phyloP scores from a whole-genome alignment of 1,139 yeast species.

The Suhomyces chickasaworum region DNA sequence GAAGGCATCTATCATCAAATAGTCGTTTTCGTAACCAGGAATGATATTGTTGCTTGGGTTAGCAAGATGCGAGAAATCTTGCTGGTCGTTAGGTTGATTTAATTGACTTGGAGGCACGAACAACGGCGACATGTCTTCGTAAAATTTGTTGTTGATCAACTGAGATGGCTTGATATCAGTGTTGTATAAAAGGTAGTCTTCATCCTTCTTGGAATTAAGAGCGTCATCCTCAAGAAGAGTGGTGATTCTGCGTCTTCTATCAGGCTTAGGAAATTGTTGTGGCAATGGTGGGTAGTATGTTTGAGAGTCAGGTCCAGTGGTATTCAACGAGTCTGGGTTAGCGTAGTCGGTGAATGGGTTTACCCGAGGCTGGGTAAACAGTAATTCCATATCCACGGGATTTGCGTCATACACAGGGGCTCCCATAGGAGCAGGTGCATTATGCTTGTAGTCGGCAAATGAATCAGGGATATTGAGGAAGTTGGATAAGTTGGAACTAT shows the following conservation, averaged over 20 bases:
- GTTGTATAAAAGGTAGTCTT: slow-evolving; percentile 43
- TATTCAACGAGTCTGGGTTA: slow-evolving; percentile 34
- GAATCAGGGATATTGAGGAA: slow-evolving; percentile 37
- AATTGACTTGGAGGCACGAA: slow-evolving; percentile 28
- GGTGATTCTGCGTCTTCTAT: slow-evolving; percentile 39
- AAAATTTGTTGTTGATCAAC: slow-evolving; percentile 30
- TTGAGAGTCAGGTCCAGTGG: slow-evolving; percentile 16
- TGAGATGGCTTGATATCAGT: slow-evolving; percentile 50
- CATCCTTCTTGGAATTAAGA: slow-evolving; percentile 29
- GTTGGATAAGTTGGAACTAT: slow-evolving; percentile 26
- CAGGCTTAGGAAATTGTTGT: slow-evolving; percentile 18
- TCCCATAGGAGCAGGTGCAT: background rate
- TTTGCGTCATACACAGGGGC: slow-evolving; percentile 12
- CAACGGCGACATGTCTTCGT: slow-evolving; percentile 27
- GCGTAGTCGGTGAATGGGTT: slow-evolving; percentile 43
- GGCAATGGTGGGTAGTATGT: slow-evolving; percentile 18
- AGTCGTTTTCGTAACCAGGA: slow-evolving; percentile 42
- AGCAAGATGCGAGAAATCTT: slow-evolving; percentile 12
- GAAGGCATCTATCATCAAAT: slow-evolving; percentile 35
- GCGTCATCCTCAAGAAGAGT: slow-evolving; percentile 34
- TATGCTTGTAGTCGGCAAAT: slow-evolving; percentile 31
- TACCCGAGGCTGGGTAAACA: slow-evolving; percentile 14
- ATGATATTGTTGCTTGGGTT: slow-evolving; percentile 22
- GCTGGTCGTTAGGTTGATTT: slow-evolving; percentile 13
- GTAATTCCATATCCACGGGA: slow-evolving; percentile 17